phyloP scores from a whole-genome alignment of 1,139 yeast genomes.

The Meyerozyma guilliermondii region DNA sequence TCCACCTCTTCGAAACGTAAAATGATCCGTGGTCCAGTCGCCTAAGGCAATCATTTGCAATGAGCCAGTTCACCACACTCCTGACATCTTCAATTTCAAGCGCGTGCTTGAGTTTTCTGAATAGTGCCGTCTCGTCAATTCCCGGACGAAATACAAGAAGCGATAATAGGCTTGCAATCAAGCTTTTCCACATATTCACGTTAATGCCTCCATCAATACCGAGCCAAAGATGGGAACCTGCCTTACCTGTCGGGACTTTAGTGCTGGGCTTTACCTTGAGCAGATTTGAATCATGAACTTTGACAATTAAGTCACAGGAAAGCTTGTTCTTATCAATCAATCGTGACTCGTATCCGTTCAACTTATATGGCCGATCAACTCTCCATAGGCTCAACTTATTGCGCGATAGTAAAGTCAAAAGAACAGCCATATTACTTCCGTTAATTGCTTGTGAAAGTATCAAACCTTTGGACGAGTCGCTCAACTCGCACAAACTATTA shows the following conservation, averaged over 20 bases:
- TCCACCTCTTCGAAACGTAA: neutral
- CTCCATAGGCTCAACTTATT: conserved; percentile 39
- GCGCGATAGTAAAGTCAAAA: conserved; percentile 43
- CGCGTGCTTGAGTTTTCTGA: conserved; percentile 31
- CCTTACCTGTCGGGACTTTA: conserved; percentile 49
- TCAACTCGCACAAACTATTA: conserved; percentile 30
- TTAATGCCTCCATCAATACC: conserved; percentile 61
- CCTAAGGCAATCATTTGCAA: conserved; percentile 26
- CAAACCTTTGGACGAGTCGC: conserved; percentile 44
- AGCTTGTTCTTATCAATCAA: conserved; percentile 55
- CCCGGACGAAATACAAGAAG: conserved; percentile 69
- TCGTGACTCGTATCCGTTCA: conserved; percentile 59
- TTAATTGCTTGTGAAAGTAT: conserved; percentile 55
- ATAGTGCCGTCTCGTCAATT: conserved; percentile 31
- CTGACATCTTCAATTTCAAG: conserved; percentile 47
- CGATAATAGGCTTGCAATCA: conserved; percentile 44
- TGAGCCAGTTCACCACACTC: conserved; percentile 55
- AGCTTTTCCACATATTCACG: conserved; percentile 51
- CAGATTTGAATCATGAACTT: conserved; percentile 6
- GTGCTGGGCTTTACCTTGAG: conserved; percentile 3
- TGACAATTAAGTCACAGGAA: conserved; percentile 56
- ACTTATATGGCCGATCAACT: conserved; percentile 46
- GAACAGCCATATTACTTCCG: conserved; percentile 52
- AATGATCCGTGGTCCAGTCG: neutral
- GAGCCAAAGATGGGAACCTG: conserved; percentile 72